Conservation (phyloP, 2,329 filamentous ascomycete species). For the Seiridium cupressi region DNA sequence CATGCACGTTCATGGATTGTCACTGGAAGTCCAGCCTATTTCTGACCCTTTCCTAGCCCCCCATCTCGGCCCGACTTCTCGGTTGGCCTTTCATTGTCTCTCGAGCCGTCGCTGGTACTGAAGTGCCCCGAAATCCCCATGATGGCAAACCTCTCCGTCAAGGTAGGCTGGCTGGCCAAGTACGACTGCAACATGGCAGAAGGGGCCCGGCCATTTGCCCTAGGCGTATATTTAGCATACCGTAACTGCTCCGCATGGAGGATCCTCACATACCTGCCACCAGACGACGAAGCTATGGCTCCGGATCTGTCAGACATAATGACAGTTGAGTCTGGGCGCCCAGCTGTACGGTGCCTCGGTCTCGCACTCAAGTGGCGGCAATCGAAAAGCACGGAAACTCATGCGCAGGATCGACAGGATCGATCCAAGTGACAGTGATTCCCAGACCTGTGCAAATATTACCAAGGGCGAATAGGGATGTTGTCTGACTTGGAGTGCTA, state of each 20-base stretch:
- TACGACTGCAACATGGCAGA: not conserved
- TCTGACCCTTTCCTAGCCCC: not conserved
- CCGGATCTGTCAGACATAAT: not conserved
- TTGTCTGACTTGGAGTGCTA: too few relatives aligned
- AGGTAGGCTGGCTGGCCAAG: not conserved
- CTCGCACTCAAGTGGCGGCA: too few relatives aligned
- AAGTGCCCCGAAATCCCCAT: not conserved
- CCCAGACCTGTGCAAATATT: too few relatives aligned
- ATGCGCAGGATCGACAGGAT: too few relatives aligned
- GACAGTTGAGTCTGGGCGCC: too few relatives aligned
- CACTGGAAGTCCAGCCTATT: not conserved
- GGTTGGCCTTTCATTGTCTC: not conserved
- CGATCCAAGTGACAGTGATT: too few relatives aligned
- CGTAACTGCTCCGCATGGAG: not conserved
- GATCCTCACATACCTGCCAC: not conserved
- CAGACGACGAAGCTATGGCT: not conserved
- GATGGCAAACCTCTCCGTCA: not conserved
- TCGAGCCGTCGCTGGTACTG: not conserved
- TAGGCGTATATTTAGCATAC: not conserved
- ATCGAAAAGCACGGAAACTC: too few relatives aligned
- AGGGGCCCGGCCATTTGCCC: not conserved
- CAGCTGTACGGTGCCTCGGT: too few relatives aligned
- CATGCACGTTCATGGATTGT: too few relatives aligned
- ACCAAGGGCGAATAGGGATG: too few relatives aligned
- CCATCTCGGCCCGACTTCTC: not conserved